Conservation (phyloP, 805 yeast genomes). For the Tetrapisispora arboricola region DNA sequence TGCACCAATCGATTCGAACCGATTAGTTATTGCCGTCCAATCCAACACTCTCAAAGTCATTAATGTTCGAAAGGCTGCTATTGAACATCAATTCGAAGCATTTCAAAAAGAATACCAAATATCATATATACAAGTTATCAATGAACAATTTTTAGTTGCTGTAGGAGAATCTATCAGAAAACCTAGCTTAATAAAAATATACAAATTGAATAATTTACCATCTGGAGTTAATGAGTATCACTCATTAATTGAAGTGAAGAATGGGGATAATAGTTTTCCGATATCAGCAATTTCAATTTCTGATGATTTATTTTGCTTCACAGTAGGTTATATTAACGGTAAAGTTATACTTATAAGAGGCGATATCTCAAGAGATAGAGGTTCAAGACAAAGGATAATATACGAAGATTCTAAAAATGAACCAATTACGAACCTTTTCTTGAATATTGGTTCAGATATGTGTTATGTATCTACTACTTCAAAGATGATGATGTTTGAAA, state of each 20-base stretch:
- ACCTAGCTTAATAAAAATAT: slow-evolving; percentile 58
- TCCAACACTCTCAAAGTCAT: slow-evolving; percentile 48
- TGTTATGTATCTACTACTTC: slow-evolving; percentile 70
- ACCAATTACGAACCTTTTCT: slow-evolving; percentile 70
- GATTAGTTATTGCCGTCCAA: slow-evolving; percentile 50
- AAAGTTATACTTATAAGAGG: slow-evolving; percentile 75
- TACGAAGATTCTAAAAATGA: slow-evolving; percentile 52
- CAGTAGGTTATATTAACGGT: slow-evolving; percentile 42
- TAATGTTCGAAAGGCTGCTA: slow-evolving; percentile 35
- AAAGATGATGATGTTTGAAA: slow-evolving; percentile 57
- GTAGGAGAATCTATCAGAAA: slow-evolving; percentile 66
- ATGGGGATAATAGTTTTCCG: slow-evolving; percentile 72
- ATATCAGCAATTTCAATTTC: slow-evolving; percentile 29
- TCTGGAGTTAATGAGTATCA: slow-evolving; percentile 35
- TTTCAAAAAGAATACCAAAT: slow-evolving; percentile 58
- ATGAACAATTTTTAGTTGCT: slow-evolving; percentile 47
- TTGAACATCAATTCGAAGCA: slow-evolving; percentile 46
- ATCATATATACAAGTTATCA: slow-evolving; percentile 42
- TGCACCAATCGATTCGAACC: slow-evolving; percentile 40
- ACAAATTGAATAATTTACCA: slow-evolving; percentile 53
- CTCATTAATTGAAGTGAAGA: slow-evolving; percentile 51
- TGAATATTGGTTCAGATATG: slow-evolving; percentile 39
- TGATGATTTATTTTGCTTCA: slow-evolving; percentile 20
- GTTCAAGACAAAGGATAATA: slow-evolving; percentile 75
- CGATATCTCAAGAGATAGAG: slow-evolving; percentile 78